These are phyloP conservation scores for Vigna unguiculata DNA, from an alignment of 306 rosid species.

Conservation along the genomic window DNA sequence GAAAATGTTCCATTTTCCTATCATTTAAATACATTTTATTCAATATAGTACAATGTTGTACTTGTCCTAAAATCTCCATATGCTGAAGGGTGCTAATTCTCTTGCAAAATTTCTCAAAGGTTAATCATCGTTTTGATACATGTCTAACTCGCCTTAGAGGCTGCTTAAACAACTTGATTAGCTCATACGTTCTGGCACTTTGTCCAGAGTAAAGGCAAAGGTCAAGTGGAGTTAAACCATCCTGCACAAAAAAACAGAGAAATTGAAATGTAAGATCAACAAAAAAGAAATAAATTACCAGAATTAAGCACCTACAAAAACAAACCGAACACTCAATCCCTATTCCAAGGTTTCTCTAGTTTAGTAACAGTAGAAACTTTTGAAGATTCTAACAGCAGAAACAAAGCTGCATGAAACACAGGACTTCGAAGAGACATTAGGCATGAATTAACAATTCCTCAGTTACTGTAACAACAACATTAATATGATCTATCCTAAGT, in stretches of 20 bases:
- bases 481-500: background rate
- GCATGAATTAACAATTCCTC: background rate
- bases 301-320: conserved; percentile 21
- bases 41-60: conserved; percentile 24
- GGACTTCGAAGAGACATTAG: background rate
- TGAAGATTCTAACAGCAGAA: background rate
- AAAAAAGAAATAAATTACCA: background rate
- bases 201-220: conserved; percentile 83
- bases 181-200: conserved; percentile 71
- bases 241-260: conserved; percentile 58
- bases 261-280: conserved; percentile 12
- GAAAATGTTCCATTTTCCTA: conserved; percentile 15
- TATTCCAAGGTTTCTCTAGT: background rate
- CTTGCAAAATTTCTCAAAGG: conserved; percentile 31
- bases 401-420: background rate
- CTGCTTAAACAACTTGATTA: conserved; percentile 78
- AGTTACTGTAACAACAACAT: background rate
- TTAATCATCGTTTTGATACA: conserved; percentile 2
- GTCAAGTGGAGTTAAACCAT: conserved; percentile 82
- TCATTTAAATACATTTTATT: conserved; percentile 14
- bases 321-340: conserved; percentile 1
- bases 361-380: background rate
- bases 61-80: conserved; percentile 19
- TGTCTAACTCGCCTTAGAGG: conserved; percentile 50
- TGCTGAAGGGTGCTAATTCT: background rate